A percentile compares a stretch with the other conserved stretches of the same genome.
Conservation (phyloP, 148 eudicot genomes). For the Cornus kousa region DNA sequence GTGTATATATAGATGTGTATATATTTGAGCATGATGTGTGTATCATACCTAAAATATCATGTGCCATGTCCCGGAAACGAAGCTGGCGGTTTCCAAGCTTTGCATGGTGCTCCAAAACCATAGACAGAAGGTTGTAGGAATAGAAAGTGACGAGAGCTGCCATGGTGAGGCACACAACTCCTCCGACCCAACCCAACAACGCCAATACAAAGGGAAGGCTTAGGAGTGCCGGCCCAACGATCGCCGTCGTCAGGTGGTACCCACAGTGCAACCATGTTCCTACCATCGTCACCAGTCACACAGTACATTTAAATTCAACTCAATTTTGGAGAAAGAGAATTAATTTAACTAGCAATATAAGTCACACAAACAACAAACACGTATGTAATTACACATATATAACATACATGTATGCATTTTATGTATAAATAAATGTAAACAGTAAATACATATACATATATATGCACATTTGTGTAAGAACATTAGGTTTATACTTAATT, state of each 20-base stretch:
- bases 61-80: conserved; percentile 58
- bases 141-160: conserved; percentile 45
- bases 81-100: conserved; percentile 45
- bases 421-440: no score
- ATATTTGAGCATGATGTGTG: neutral
- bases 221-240: conserved; percentile 48
- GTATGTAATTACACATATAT: no score
- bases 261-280: conserved; percentile 65
- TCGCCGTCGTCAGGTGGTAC: conserved; percentile 54
- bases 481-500: no score
- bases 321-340: no score
- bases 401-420: neutral
- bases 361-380: no score
- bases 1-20: no score
- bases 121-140: conserved; percentile 43
- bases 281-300: neutral
- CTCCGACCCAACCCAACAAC: conserved; percentile 49
- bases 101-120: conserved; percentile 48
- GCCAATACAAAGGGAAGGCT: conserved; percentile 46
- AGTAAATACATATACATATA: no score
- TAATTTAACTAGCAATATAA: neutral
- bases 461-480: no score
- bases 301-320: neutral
- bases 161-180: conserved; percentile 27
- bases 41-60: conserved; percentile 40